phyloP scores from a whole-genome alignment of 768 basidiomycete genomes.

The Neoboletus subvelutipes region DNA sequence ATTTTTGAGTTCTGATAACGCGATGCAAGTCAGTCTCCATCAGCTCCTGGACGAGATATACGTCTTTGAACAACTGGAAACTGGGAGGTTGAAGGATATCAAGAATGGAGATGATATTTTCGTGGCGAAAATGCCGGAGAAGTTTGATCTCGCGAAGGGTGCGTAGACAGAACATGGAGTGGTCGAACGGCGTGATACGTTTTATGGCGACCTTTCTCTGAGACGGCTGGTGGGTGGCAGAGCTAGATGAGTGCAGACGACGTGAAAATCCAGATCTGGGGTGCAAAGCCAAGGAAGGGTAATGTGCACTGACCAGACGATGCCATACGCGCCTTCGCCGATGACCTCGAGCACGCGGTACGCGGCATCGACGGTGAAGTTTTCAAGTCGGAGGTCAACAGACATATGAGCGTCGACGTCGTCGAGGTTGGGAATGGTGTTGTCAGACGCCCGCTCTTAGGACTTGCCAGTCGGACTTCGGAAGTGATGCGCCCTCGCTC shows the following conservation, averaged over 20 bases:
- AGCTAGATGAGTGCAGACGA: slow-evolving; percentile 37
- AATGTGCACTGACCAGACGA: slow-evolving; percentile 59
- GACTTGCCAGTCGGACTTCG: slow-evolving; percentile 23
- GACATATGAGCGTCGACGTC: slow-evolving; percentile 18
- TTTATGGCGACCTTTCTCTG: slow-evolving; percentile 93
- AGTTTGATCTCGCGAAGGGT: slow-evolving; percentile 92
- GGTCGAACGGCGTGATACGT: slow-evolving; percentile 93
- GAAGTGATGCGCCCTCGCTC: slow-evolving; percentile 5
- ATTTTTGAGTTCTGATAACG: slow-evolving; percentile 91
- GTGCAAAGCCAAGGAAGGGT: background rate
- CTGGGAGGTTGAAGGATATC: slow-evolving; percentile 85
- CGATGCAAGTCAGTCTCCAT: slow-evolving; percentile 96
- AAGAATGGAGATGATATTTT: slow-evolving; percentile 92
- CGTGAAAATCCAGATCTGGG: background rate
- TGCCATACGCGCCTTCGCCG: slow-evolving; percentile 94
- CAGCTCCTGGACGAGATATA: slow-evolving; percentile 71
- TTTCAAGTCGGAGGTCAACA: slow-evolving; percentile 35
- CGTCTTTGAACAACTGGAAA: slow-evolving; percentile 82
- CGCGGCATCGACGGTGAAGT: slow-evolving; percentile 49
- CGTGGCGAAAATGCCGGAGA: slow-evolving; percentile 80
- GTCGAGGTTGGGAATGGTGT: slow-evolving; percentile 4
- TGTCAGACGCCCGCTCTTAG: background rate
- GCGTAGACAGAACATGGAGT: slow-evolving; percentile 85
- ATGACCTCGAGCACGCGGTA: slow-evolving; percentile 83
- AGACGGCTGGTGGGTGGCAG: slow-evolving; percentile 74